Evolutionary conservation across 2,329 filamentous ascomycete species (phyloP).

Genomic region (Penicillium sp.): DNA sequence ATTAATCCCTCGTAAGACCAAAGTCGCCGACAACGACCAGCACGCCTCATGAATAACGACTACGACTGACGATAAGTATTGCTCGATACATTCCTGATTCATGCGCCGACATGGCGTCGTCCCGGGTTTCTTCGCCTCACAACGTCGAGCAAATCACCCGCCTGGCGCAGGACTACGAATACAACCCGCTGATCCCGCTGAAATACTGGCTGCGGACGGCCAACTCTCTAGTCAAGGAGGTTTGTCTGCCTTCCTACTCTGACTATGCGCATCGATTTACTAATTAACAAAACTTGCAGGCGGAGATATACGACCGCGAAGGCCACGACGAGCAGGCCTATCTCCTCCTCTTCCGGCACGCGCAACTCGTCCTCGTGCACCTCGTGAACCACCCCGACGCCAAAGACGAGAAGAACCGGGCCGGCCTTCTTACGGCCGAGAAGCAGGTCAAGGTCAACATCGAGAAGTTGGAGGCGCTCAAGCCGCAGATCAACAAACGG

Average conservation of each 20-base stretch:
- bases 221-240: conserved; percentile 75
- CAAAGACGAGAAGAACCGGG: conserved; percentile 58
- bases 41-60: too few relatives aligned
- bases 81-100: too few relatives aligned
- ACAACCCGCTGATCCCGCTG: conserved; percentile 70
- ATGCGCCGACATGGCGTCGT: conserved; percentile 13
- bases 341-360: conserved; percentile 85
- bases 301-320: conserved; percentile 77
- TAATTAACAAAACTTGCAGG: conserved; percentile 49
- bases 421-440: conserved; percentile 53
- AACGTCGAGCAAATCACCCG: conserved; percentile 73
- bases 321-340: conserved; percentile 85
- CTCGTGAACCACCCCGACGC: conserved; percentile 73
- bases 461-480: conserved; percentile 69
- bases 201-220: conserved; percentile 80
- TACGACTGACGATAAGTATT: too few relatives aligned
- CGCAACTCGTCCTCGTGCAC: conserved; percentile 73
- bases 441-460: conserved; percentile 63
- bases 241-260: conserved; percentile 37
- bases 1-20: neutral
- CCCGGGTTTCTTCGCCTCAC: conserved; percentile 51
- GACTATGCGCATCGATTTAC: neutral
- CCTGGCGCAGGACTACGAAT: conserved; percentile 75
- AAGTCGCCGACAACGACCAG: too few relatives aligned
- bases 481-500: conserved; percentile 69